Conservation (phyloP, 768 basidiomycete species). For the Mycena kentingensis region DNA sequence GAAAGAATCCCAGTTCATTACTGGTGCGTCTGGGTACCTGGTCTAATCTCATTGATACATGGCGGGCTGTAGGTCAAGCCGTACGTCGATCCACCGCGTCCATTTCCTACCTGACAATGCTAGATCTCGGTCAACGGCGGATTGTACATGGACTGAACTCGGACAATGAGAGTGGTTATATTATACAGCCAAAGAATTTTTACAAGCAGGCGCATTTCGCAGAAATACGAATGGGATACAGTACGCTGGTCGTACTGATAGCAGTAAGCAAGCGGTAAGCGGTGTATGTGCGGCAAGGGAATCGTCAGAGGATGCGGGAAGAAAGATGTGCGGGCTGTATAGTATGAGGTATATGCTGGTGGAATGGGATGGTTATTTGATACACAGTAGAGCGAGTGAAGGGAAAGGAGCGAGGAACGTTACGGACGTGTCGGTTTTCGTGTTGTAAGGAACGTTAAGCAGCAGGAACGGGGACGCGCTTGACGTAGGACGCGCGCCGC, state of each 20-base stretch:
- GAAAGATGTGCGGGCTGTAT: not conserved
- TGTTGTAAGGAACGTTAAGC: no score
- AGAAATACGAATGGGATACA: constrained; percentile 14
- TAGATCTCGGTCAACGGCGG: constrained; percentile 1
- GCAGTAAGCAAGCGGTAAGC: not conserved
- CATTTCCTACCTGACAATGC: not conserved
- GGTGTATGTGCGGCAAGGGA: not conserved
- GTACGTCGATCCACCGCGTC: not conserved
- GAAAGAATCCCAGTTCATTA: constrained; percentile 30
- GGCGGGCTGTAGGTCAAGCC: not conserved
- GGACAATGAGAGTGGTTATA: not conserved
- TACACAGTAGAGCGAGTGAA: not conserved
- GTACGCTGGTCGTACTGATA: not conserved
- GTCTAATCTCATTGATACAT: not conserved
- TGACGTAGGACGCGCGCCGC: no score
- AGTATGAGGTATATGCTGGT: no score
- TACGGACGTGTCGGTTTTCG: no score
- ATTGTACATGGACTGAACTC: constrained; percentile 1
- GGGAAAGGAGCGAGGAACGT: no score
- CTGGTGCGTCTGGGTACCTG: constrained; percentile 29
- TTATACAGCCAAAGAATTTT: not conserved
- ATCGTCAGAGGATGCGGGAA: not conserved
- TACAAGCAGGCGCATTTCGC: constrained; percentile 2
- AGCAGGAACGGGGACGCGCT: no score
- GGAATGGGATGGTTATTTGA: not conserved